These are phyloP conservation scores for Fragaria ananassa DNA, from an alignment of 306 rosid species.

Conservation along the genomic window DNA sequence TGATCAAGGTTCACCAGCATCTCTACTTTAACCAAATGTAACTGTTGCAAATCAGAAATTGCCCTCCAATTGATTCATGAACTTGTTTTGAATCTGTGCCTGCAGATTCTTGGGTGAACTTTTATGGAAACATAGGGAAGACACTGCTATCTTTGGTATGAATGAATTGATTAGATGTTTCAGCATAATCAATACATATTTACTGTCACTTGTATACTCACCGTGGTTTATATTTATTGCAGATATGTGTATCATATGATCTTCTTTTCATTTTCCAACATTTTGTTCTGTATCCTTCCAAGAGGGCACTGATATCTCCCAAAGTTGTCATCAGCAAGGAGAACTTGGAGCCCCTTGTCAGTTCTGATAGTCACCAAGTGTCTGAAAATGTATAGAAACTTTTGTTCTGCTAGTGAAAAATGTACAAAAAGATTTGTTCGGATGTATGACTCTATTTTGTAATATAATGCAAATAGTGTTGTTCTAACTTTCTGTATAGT, in stretches of 20 bases:
- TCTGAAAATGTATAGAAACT: conserved; percentile 38
- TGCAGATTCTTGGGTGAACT: conserved; percentile 85
- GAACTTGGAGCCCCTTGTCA: conserved; percentile 37
- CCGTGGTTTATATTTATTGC: conserved; percentile 28
- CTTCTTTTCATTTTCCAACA: conserved; percentile 72
- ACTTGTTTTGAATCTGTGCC: neutral
- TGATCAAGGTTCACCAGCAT: conserved; percentile 66
- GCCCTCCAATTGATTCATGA: neutral
- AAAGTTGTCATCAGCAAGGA: conserved; percentile 20
- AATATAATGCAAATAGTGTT: too few relatives aligned
- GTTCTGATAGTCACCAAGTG: conserved; percentile 17
- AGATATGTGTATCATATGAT: conserved; percentile 66
- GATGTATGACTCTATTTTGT: neutral
- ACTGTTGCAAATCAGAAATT: neutral
- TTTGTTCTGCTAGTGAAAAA: neutral
- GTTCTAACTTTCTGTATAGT: neutral
- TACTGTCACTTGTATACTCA: neutral
- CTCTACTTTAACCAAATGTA: neutral
- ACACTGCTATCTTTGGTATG: conserved; percentile 64
- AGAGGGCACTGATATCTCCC: conserved; percentile 21
- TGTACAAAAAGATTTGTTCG: too few relatives aligned
- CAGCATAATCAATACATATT: neutral
- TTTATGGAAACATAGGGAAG: conserved; percentile 78
- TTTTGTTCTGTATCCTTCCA: conserved; percentile 55
- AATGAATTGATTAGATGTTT: neutral